Base-by-base conservation (phyloP, 352 stramenopile species). In the Pythium sukuiense region DNA sequence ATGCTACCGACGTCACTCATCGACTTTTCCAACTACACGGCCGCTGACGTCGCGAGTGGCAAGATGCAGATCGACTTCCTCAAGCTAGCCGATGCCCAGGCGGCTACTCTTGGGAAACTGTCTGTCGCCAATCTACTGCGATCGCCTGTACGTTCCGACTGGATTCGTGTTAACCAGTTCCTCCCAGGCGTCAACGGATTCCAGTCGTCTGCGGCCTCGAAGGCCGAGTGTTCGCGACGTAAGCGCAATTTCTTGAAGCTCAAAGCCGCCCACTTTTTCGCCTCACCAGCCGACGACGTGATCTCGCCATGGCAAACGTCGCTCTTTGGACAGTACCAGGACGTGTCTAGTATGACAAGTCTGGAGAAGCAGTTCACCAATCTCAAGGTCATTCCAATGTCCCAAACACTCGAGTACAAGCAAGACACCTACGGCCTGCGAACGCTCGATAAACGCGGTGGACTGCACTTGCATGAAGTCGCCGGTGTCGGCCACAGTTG, bases 101-200 rank as follows among this genome's bases (percentile, higher is more conserved):
- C 67, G 2, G 60, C 71, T 30, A 62, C 80, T 32, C 70, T 80
- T 58, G 18, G 48, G 26, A 61, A 80, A 52, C 64, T 80, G 18
- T 83, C 77, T 55, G 59, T 80, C 29, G 65, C 73, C 39, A 83
- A 84, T 54, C 69, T 87, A 59, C 54, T 70, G 24, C 73, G 71
- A 26, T 74, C 72, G 16, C 74, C 76, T 0, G 61, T 62, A 6
- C 41, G 72, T 20, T 29, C 24, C 3, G 63, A 72, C 8, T 83
- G 67, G 41, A 52, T 57, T 2, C 16, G 60, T 11, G 68, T 63
- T 33, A 83, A 79, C 55, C 45, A 50, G 52, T 83, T 77, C 46
- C 55, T 80, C 26, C 77, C 75, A 24, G 60, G 57, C 33, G 35
- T 76, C 27, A 83, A 83, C 68, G 79, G 79, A 32, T 35, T 81